A percentile compares a stretch with the other conserved stretches of the same genome.
Conservation (phyloP, 2,329 filamentous ascomycete species). For the Canariomyces notabilis region DNA sequence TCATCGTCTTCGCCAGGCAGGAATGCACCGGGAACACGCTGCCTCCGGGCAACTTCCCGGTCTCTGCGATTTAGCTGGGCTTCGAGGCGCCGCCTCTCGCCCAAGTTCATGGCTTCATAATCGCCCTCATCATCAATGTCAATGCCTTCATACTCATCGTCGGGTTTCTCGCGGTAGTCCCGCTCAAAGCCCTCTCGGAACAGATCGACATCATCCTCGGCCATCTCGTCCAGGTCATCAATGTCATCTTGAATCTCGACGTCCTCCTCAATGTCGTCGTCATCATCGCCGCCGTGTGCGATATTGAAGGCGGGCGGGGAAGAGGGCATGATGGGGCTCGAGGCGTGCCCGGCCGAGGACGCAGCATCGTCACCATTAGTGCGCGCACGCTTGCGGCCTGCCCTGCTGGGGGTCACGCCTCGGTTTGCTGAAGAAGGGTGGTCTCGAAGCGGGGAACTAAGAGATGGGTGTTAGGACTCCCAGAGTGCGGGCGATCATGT, state of each 20-base stretch:
- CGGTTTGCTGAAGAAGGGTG: constrained; percentile 82
- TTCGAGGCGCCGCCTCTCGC: constrained; percentile 64
- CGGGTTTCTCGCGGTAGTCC: constrained; percentile 64
- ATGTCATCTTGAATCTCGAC: constrained; percentile 66
- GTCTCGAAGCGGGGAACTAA: constrained; percentile 74
- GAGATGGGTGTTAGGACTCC: constrained; percentile 3
- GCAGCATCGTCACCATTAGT: constrained; percentile 46
- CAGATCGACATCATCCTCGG: constrained; percentile 74
- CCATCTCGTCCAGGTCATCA: constrained; percentile 75
- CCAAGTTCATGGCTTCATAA: constrained; percentile 64
- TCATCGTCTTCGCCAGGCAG: constrained; percentile 80
- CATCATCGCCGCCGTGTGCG: constrained; percentile 61
- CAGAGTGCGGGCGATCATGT: no score
- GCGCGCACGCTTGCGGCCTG: constrained; percentile 53
- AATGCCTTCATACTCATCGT: constrained; percentile 64
- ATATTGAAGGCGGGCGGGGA: constrained; percentile 61
- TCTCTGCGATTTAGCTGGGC: constrained; percentile 69
- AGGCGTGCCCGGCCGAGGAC: constrained; percentile 48
- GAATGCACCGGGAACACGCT: constrained; percentile 67
- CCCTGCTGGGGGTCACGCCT: constrained; percentile 48
- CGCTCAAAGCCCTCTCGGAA: constrained; percentile 69
- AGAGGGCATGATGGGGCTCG: constrained; percentile 59
- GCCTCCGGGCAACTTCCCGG: constrained; percentile 61
- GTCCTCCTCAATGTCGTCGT: constrained; percentile 68
- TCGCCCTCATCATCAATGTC: constrained; percentile 76